Conservation (phyloP, 495 filamentous ascomycete species). For the Tetracladium setigerum region DNA sequence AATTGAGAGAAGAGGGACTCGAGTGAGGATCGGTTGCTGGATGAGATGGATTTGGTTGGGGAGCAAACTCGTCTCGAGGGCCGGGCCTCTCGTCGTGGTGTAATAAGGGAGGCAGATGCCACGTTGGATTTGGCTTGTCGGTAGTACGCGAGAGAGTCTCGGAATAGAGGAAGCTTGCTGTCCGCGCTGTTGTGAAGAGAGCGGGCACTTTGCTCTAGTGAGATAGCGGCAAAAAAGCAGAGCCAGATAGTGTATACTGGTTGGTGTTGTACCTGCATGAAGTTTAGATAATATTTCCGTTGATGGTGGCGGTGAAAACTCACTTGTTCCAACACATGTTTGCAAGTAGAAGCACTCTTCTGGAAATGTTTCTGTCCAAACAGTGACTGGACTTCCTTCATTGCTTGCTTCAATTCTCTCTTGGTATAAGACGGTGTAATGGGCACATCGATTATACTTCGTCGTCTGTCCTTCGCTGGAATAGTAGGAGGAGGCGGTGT, state of each 20-base stretch:
- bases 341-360: slow-evolving; percentile 15
- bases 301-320: slow-evolving; percentile 1
- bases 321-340: slow-evolving; percentile 16
- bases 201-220: slow-evolving; percentile 42
- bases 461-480: no score
- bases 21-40: slow-evolving; percentile 36
- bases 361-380: slow-evolving; percentile 16
- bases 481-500: no score
- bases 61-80: slow-evolving; percentile 25
- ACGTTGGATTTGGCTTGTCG: slow-evolving; percentile 34
- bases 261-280: slow-evolving; percentile 9
- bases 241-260: slow-evolving; percentile 44
- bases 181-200: slow-evolving; percentile 34
- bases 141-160: slow-evolving; percentile 41
- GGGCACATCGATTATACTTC: no score
- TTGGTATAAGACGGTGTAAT: slow-evolving; percentile 7
- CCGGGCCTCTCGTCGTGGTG: slow-evolving; percentile 28
- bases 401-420: slow-evolving; percentile 17
- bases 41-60: slow-evolving; percentile 26
- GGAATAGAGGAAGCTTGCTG: slow-evolving; percentile 36
- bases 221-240: slow-evolving; percentile 45
- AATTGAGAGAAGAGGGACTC: slow-evolving; percentile 36
- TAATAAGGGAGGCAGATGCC: slow-evolving; percentile 8
- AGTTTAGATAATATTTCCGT: not conserved
- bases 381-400: slow-evolving; percentile 18